Percentiles rank a stretch among this genome's conserved stretches.
Evolutionary conservation across 768 basidiomycete genomes (phyloP).

Genomic region (Hygrocybe coccinea): DNA sequence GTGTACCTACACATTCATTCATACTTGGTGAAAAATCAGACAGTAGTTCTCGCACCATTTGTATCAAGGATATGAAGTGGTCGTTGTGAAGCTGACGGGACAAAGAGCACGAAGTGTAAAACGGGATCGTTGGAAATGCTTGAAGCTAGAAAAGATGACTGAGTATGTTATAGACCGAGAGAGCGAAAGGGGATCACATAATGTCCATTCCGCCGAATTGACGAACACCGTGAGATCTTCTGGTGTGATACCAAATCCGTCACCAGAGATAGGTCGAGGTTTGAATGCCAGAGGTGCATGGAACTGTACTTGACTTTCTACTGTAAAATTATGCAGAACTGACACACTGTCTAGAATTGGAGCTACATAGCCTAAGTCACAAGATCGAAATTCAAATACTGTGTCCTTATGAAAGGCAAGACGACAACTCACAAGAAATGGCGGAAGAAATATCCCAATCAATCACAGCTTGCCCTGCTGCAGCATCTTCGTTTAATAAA

Average conservation of each 20-base stretch:
- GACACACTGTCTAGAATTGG: constrained; percentile 60
- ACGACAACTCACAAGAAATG: constrained; percentile 50
- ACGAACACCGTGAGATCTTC: constrained; percentile 91
- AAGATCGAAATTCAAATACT: constrained; percentile 1
- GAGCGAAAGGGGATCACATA: constrained; percentile 50
- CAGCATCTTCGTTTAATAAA: constrained; percentile 84
- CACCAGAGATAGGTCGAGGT: constrained; percentile 37
- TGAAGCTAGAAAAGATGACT: constrained; percentile 54
- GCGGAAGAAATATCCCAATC: constrained; percentile 72
- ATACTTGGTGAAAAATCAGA: background rate
- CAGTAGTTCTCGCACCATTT: constrained; percentile 39
- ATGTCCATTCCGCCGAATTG: constrained; percentile 93
- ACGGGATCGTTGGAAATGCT: constrained; percentile 92
- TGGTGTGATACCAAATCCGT: constrained; percentile 56
- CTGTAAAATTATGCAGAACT: constrained; percentile 80
- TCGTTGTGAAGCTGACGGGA: constrained; percentile 64
- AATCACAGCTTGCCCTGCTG: constrained; percentile 51
- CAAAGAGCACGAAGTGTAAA: constrained; percentile 84
- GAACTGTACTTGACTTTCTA: constrained; percentile 92
- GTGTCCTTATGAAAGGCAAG: background rate
- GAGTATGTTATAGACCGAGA: background rate
- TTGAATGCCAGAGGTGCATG: constrained; percentile 85
- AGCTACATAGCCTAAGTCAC: constrained; percentile 54
- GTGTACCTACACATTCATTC: constrained; percentile 36
- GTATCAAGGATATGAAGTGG: constrained; percentile 65